Base-by-base conservation (phyloP, 805 yeast species). In the Maudiozyma bulderi region DNA sequence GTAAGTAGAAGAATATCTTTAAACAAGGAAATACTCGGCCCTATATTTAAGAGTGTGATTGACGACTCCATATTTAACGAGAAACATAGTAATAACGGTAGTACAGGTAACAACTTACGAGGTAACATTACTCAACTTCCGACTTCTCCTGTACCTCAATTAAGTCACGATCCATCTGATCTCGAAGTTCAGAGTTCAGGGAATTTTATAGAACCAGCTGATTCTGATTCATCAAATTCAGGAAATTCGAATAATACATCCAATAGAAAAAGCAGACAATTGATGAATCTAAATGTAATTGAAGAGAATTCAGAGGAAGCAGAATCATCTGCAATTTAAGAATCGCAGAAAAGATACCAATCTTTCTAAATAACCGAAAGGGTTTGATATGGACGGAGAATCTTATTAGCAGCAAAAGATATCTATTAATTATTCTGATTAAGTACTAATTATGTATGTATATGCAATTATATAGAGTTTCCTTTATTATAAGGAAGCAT, bases 1-100 rank as follows among this genome's bases (percentile, higher is more conserved):
- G 30, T 58, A n/a, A 43, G 44, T 4, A 40, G 48, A 1, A 56
- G 67, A 44, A 45, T 64, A 8, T 44, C 50, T 4, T 45, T 65
- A 33, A 66, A 66, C 48, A 59, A 56, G 32, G 57, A 56, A 9
- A 52, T 41, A 38, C 48, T 66, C n/a, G 65, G 66, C 10, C 42
- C 55, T 1, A 39, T 58, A 15, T 66, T 52, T 45, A 43, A 42
- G 8, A 52, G 48, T 15, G 52, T 66, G 15, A 49, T 65, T 32
- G 58, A 59, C 43, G 63, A 59, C 28, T 45, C 56, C 5, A 57
- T 58, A 6, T 61, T 57, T 44, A 50, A 56, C 15, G 50, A 49
- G 11, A 54, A 52, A 20, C 26, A 35, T 35, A 13, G 7, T 35
- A 35, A 35, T 35, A 35, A 35, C 8, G 38, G 38, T 13, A 35